Evolutionary conservation across 306 rosid species (phyloP).

Genomic region (Prunus kanzakura): DNA sequence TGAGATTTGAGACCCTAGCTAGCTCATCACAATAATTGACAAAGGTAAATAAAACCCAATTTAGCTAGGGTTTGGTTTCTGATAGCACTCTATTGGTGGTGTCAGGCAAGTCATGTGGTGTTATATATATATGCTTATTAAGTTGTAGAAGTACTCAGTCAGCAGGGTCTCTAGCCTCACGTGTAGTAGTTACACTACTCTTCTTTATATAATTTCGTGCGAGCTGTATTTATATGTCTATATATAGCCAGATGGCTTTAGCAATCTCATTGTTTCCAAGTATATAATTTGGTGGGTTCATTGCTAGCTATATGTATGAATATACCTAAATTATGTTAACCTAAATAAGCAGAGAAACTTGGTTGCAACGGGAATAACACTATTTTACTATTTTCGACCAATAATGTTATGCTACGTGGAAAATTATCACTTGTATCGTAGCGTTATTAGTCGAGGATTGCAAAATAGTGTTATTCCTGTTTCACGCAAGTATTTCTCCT

Average conservation of each 20-base stretch:
- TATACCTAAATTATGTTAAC: neutral
- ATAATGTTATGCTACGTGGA: too few species aligned
- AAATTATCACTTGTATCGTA: too few species aligned
- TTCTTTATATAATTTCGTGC: neutral
- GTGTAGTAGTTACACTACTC: neutral
- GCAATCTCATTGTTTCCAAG: neutral
- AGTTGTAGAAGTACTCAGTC: neutral
- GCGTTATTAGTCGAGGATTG: too few species aligned
- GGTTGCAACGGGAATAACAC: too few species aligned
- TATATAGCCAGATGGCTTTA: neutral
- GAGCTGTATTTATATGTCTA: neutral
- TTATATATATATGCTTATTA: neutral
- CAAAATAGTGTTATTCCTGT: too few species aligned
- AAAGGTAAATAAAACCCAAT: constrained; percentile 17
- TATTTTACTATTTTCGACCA: too few species aligned
- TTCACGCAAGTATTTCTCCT: too few species aligned
- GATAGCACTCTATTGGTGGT: neutral
- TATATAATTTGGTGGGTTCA: neutral
- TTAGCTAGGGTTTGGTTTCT: constrained; percentile 10
- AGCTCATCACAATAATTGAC: constrained; percentile 4
- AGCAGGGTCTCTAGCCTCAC: constrained; percentile 3
- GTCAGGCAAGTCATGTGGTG: neutral
- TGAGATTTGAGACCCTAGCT: constrained; percentile 1
- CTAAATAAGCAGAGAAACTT: too few species aligned
- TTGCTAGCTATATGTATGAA: neutral